Base-by-base conservation (phyloP, 768 basidiomycete species). In the Mycena pura region DNA sequence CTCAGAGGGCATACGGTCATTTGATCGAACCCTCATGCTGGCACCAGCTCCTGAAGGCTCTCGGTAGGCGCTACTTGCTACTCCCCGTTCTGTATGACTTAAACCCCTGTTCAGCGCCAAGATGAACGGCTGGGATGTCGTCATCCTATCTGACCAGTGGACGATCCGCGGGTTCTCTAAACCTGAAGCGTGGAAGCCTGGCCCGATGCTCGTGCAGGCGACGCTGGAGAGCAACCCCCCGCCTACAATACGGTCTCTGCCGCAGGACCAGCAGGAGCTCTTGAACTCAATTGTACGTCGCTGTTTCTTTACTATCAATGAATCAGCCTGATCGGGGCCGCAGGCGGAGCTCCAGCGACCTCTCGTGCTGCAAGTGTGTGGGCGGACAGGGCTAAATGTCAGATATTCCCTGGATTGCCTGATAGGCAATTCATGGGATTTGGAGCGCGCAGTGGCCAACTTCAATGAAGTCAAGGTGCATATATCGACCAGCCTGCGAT, bases 21-120 rank as follows among this genome's bases (percentile, higher is more conserved):
- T 99, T 75, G 95, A 97, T 72, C 84, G 97, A 57, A 89, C 93
- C 0, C 96, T 99, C 70, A 83, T 99, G 54, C 79, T 99, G 24
- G 87, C 88, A 5, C 90, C 91, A 36, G 90, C 95, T 3, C 76
- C 87, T 24, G 87, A 90, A 50, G 91, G 89, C 25, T 95, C 96
- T 67, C 80, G 88, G 95, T 96, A 75, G 65, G 95, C 83, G 49
- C 43, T 25, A 5, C 22, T 57, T 46, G 47, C 21, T 36, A 17
- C 19, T 28, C 39, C 60, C 19, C 46, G 63, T 65, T 58, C 56
- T 63, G 54, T 41, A 61, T 65, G 15, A 56, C 52, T 29, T 49
- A n/a, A n/a, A n/a, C 59, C 48, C 34, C 48, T 39, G 62, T 67
- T 19, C 69, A 84, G 95, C 32, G 95, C 96, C 4, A 89, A 87